Base-by-base conservation (phyloP, 495 filamentous ascomycete genomes). In the Hyaloscypha bicolor region DNA sequence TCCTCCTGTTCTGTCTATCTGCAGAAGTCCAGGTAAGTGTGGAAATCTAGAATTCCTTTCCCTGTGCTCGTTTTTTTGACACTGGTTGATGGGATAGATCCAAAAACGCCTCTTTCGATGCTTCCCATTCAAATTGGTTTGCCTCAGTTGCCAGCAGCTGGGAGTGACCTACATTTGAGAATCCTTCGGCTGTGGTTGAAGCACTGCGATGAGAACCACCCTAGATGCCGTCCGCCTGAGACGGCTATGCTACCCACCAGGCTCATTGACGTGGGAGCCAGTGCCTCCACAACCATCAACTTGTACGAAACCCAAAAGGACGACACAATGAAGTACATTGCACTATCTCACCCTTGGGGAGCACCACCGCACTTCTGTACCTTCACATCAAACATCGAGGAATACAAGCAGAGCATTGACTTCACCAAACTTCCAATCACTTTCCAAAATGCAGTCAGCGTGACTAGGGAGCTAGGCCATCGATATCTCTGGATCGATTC, bases 401-500 rank as follows among this genome's bases (percentile, higher is more conserved):
- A 57, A 16, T 29, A n/a, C 21, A 65, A 70, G 55, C 35, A 32
- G 12, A 32, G 51, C 9, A 73, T 74, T 12, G 48, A 63, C 21
- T n/a, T 70, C 1, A 35, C 61, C n/a, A 61, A 69, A 0, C 74
- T 75, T 14, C 72, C 75, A 42, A 4, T 30, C 31, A 57, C 30
- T 2, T 67, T 67, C 32, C 63, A 55, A 51, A 22, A 69, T 51
- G 77, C 76, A 0, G 70, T 78, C 11, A 31, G 16, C 6, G 59
- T 71, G 0, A 70, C 76, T 11, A 65, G 76, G 9, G 67, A 56
- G 1, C 66, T 79, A 3, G 69, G 69, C 3, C 1, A 51, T 19
- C 9, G 14, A 30, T 69, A 62, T 56, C 55, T 69, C 14, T 65
- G 76, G 76, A 75, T 79, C 48, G 77, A 79, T 48, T 76, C 74